Percentiles rank a stretch among this genome's conserved stretches.
These are phyloP conservation scores for Suillus luteus DNA, from an alignment of 768 basidiomycete species.

Conservation along the genomic window DNA sequence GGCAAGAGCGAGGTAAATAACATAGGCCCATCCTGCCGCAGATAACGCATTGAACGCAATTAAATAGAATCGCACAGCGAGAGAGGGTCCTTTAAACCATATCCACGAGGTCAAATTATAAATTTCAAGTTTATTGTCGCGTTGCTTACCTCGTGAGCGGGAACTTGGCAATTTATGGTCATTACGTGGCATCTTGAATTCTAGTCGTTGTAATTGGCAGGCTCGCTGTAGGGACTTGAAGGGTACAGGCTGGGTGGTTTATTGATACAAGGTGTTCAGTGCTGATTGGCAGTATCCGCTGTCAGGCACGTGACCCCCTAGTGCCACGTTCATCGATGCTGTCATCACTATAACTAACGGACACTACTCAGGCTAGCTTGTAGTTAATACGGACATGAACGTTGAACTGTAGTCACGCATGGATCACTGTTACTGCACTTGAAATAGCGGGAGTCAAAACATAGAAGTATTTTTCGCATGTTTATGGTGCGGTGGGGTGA, in stretches of 20 bases:
- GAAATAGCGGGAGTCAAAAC: background rate
- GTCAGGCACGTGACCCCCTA: too few relatives aligned
- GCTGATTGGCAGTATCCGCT: too few relatives aligned
- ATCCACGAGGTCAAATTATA: background rate
- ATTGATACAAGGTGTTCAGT: too few relatives aligned
- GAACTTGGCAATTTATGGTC: background rate
- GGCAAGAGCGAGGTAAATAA: conserved; percentile 58
- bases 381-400: too few relatives aligned
- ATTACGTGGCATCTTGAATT: background rate
- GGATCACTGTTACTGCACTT: background rate
- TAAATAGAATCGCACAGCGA: conserved; percentile 51
- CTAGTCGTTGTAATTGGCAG: background rate
- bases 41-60: conserved; percentile 78
- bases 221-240: background rate
- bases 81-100: conserved; percentile 3
- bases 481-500: background rate
- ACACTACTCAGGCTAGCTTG: too few relatives aligned
- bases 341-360: too few relatives aligned
- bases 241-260: too few relatives aligned
- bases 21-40: conserved; percentile 69
- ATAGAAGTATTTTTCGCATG: background rate
- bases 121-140: background rate
- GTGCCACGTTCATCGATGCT: too few relatives aligned
- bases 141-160: conserved; percentile 12
- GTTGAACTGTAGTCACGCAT: too few relatives aligned